phyloP scores from a whole-genome alignment of 495 filamentous ascomycete genomes.

The Aspergillus sclerotioniger region DNA sequence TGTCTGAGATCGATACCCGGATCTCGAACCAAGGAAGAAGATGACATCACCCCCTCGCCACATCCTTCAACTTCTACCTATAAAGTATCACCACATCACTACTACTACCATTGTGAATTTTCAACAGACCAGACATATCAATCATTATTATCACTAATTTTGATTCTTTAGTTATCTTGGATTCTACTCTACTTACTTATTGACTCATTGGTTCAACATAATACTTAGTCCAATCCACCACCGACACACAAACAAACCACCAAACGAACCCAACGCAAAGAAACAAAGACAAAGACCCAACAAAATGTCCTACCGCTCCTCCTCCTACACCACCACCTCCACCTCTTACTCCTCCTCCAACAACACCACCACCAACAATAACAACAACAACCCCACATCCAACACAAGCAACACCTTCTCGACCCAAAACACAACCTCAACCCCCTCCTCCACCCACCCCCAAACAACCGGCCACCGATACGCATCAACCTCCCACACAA shows the following conservation, averaged over 20 bases:
- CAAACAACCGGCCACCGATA: background rate
- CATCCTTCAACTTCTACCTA: no score
- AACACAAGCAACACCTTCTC: background rate
- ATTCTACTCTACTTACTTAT: no score
- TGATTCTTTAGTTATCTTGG: no score
- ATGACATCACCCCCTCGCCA: no score
- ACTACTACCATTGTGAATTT: no score
- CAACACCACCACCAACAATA: background rate
- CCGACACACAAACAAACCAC: background rate
- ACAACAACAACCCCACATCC: background rate
- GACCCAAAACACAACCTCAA: background rate
- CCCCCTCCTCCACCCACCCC: background rate
- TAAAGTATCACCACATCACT: no score
- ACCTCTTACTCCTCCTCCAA: background rate
- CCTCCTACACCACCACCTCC: constrained; percentile 1
- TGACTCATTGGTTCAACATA: no score
- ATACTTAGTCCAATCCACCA: background rate
- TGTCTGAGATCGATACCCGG: no score
- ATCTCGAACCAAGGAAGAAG: no score
- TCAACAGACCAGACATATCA: no score
- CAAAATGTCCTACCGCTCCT: background rate
- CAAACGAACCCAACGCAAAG: background rate
- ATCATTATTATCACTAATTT: no score
- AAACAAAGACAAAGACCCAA: background rate
- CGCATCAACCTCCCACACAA: background rate